Evolutionary conservation across 352 stramenopile species (phyloP), one percentile per base, ranked within the genome.

Genomic region (Plasmopara viticola): DNA sequence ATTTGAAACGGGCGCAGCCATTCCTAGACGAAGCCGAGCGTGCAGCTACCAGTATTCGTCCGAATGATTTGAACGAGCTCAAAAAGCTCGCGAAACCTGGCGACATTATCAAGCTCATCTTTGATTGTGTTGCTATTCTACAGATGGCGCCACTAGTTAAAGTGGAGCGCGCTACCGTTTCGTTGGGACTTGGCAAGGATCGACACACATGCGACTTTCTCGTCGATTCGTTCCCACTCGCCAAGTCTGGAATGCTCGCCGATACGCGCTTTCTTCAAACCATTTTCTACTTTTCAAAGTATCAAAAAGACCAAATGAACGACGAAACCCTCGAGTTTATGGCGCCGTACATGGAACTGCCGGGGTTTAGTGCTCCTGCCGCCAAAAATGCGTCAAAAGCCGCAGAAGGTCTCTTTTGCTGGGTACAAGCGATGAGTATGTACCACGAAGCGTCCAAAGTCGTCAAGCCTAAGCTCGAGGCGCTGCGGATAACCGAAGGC

Each of bases 251-350:
- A 0, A 93, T 97, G 87, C 60, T 97, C 0, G 76, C 77, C 0
- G 89, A 97, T 54, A 90, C 84, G 28, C 67, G 83, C 10, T 97
- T 97, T 58, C 55, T 91, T 33, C 75, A 93, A 44, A 86, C 86
- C 44, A 90, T 97, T 50, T 94, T 96, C 39, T 73, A 89, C 53
- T 97, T 97, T 53, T 94, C 76, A 34, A 90, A 94, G 48, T 58
- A 92, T 49, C 72, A 96, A 30, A 96, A 96, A 53, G 90, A 97
- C 59, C 79, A 87, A 28, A 97, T 97, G 64, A 97, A 95, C 58
- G 86, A 96, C 48, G 90, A 97, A 51, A 96, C 86, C 3, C 80
- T 97, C 29, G 90, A 97, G 66, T 62, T 97, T n/a, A 87, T 97
- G 75, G 60, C 71, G 29, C 87, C 89, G 20, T 97, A 97, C 58